Base-by-base conservation (phyloP, 2,329 filamentous ascomycete species). In the Geosmithia flava region DNA sequence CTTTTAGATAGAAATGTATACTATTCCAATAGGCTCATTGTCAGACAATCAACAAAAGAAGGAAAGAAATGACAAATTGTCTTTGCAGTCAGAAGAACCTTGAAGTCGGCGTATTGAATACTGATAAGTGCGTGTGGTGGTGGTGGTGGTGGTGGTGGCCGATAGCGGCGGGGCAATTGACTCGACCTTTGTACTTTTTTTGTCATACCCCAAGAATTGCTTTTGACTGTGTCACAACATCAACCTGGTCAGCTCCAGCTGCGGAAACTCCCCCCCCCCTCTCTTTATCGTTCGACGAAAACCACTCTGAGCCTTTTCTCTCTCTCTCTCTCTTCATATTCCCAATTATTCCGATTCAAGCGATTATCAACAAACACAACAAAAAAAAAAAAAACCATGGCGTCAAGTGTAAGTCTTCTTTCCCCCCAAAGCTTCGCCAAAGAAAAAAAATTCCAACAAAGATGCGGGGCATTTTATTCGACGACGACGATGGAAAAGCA, bases 131-230 rank as follows among this genome's bases (percentile, higher is more conserved):
- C 23, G 23, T 27, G 23, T 27, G n/a, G n/a, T 42, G 40, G 40
- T 16, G 19, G 40, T 30, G 45, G 5, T 19, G 33, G 20, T 15
- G 19, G 27, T 6, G 15, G 19, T 48, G 20, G 27, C 47, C 47
- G 47, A 49, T 49, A 46, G 29, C 47, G 47, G 47, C 47, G 47
- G 47, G 47, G 47, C 39, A 42, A 15, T 30, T 15, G 23, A 13
- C 17, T 8, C 27, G 15, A 39, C 5, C n/a, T 37, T 37, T 27
- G 10, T 37, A 39, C 6, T 15, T 37, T 37, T n/a, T 37, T 37
- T 37, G 33, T 13, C 33, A 37, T 19, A 42, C 15, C 20, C 41
- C 42, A 20, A 20, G 42, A 16, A 7, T 20, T 4, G 16, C 6
- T 44, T 20, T 17, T 6, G 42, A 17, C 7, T 44, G 16, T 27